Evolutionary conservation across 2,329 filamentous ascomycete genomes (phyloP), one percentile per base, ranked within the genome.

Genomic region (Penicillium palitans): DNA sequence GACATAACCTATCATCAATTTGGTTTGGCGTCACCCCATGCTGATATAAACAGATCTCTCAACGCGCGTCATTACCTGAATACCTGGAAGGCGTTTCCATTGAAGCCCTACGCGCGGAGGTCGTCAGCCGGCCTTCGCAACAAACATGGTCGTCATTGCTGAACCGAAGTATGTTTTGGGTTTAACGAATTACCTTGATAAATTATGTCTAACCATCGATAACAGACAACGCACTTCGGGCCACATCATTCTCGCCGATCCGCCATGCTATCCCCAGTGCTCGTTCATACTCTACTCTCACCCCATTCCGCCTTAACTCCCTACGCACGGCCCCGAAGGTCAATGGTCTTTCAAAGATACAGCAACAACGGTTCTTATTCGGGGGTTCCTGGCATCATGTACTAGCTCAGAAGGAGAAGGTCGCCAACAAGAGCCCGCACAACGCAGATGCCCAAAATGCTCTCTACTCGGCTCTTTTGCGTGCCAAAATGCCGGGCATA

Each of bases 401-500:
- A 57, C 84, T 99, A 35, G 91, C 92, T 35, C 90, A 91, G 65
- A 84, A 93, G 66, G 95, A 99, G 78, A 89, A 93, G 73, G 89
- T 90, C 25, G 96, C 95, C 39, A 99, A 98, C 77, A 90, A 91
- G 75, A 96, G 96, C 69, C 91, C 95, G 1, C 84, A 82, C 59
- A 98, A 91, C 74, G 89, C 92, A 29, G 90, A 89, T 44, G 88
- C 92, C 21, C 95, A 99, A 74, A 95, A 93, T 73, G 89, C 90
- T 17, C 97, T 99, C 74, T 99, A 99, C 73, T 89, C 93, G 72
- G 88, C 93, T 46, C 84, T 99, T 15, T 82, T 97, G 55, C 90
- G 90, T 72, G 92, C 93, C 52, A 95, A 96, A 70, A 93, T 97
- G 90, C 91, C 93, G 19, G 89, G 92, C 52, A 96, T 99, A 62